Base-by-base conservation (phyloP, 2,329 filamentous ascomycete genomes). In the Sclerotinia spermophila region DNA sequence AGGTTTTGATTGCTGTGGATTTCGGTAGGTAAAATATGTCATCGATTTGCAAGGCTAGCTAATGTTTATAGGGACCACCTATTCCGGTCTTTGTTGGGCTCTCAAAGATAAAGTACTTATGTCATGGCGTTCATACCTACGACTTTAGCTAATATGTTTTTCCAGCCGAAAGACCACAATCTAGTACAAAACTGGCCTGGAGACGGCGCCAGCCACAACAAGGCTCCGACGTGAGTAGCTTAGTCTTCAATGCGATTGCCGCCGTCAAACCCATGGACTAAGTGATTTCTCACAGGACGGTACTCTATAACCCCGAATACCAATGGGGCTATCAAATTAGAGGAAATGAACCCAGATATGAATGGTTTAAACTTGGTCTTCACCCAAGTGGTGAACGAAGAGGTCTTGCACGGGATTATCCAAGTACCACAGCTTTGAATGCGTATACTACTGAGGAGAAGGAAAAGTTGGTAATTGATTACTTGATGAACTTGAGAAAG, bases 161-260 rank as follows among this genome's bases (percentile, higher is more conserved):
- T 17, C 24, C 5, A 61, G 58, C 35, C 58, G 13, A 17, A 42
- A 27, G 58, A 61, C 27, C 58, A 61, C 35, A 61, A 61, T 27
- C 35, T 19, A 17, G 58, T 61, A 19, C 58, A 61, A 61, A 61
- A 24, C 38, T 61, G 58, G 58, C 58, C 58, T 19, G 58, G 58
- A 40, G 58, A 61, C 27, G 58, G 58, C 15, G 58, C 58, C 10
- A 61, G 58, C 40, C 58, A 61, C 58, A 61, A 61, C 3, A 61
- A 61, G 17, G 35, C 11, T 40, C 58, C 58, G 8, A 61, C 58
- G 58, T 61, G 40, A 42, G 58, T 61, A 61, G 2, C 8, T 40
- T 61, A 10, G 13, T 19, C 21, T 40, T 42, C 38, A 42, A n/a
- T 5, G 8, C 2, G 7, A 40, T 21, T 10, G 27, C 0, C 11